Evolutionary conservation across 345 rosid genomes (phyloP), one percentile per base, ranked within the genome.

Genomic region (Viola odorata): DNA sequence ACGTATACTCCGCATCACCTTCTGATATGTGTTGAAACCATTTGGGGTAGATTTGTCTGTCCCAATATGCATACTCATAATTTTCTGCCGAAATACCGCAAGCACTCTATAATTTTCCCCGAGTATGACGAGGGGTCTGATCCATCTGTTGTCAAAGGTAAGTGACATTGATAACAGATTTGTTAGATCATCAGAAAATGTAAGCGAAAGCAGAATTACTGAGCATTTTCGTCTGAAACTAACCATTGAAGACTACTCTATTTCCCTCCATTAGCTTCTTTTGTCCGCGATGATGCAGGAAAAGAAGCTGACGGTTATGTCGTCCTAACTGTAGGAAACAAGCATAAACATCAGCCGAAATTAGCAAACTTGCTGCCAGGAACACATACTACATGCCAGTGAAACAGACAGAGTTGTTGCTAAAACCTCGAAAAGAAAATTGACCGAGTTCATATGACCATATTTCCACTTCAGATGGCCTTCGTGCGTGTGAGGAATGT

Each of bases 381-480:
- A 16, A 55, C 50, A 55, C 50, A 44, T 12, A 45, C 23, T 6
- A 1, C 47, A 39, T 8, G 38, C 60, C 17, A 47, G 15, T 36
- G 15, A 58, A 11, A 13, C 15, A 32, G 45, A 59, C 4, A 11
- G 7, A 37, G 36, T 45, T 40, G 1, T 16, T 16, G 13, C 23
- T 45, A 16, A 60, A 63, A 89, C 95, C 86, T 89, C 96, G 64
- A 86, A 91, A 23, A 85, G 73, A 81, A 89, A 89, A 73, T 91
- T 96, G 55, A 91, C 95, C 2, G 96, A 91, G 81, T 91, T 91
- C 95, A 91, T 67, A 57, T 78, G 81, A 47, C 90, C 83, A 75
- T 89, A 91, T 75, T 91, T 91, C 98, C 98, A 91, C 78, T 91
- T 89, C 66, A 91, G 56, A 68, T 89, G 98, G 52, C 96, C 96